Evolutionary conservation across 1,284 basidiomycete genomes (phyloP).

Genomic region (Ustilago trichophora): DNA sequence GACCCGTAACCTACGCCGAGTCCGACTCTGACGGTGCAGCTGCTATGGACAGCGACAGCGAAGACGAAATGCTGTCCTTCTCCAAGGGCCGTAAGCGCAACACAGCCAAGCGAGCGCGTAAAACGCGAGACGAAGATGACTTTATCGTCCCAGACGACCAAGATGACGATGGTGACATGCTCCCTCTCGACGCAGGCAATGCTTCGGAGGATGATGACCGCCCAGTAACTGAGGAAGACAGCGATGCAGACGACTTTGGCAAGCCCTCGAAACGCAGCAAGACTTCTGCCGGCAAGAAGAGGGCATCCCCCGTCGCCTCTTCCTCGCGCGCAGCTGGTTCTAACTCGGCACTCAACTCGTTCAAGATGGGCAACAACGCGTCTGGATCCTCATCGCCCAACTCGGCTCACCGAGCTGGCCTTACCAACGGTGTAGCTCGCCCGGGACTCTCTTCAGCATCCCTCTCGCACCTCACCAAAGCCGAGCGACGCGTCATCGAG

Average conservation of each 20-base stretch:
- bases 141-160: conserved; percentile 55
- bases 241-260: conserved; percentile 17
- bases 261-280: conserved; percentile 18
- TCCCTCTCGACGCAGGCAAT: conserved; percentile 27
- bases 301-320: conserved; percentile 5
- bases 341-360: conserved; percentile 19
- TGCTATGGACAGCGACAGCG: conserved; percentile 28
- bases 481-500: conserved; percentile 75
- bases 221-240: conserved; percentile 14
- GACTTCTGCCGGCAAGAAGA: conserved; percentile 4
- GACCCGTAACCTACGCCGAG: conserved; percentile 48
- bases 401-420: neutral
- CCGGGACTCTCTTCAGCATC: conserved; percentile 14
- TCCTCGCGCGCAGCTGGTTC: conserved; percentile 12
- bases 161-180: conserved; percentile 31
- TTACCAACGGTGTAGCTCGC: conserved; percentile 14
- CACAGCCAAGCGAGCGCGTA: conserved; percentile 29
- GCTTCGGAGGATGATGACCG: conserved; percentile 20
- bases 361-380: conserved; percentile 25
- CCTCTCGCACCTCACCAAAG: conserved; percentile 79
- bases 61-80: conserved; percentile 23
- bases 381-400: conserved; percentile 18
- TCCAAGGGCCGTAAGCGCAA: conserved; percentile 15
- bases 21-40: conserved; percentile 49
- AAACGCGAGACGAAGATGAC: conserved; percentile 49